Percentiles rank a stretch among this genome's conserved stretches.
These are phyloP conservation scores for Lithohypha guttulata DNA, from an alignment of 2,329 filamentous ascomycete species.

Conservation along the genomic window DNA sequence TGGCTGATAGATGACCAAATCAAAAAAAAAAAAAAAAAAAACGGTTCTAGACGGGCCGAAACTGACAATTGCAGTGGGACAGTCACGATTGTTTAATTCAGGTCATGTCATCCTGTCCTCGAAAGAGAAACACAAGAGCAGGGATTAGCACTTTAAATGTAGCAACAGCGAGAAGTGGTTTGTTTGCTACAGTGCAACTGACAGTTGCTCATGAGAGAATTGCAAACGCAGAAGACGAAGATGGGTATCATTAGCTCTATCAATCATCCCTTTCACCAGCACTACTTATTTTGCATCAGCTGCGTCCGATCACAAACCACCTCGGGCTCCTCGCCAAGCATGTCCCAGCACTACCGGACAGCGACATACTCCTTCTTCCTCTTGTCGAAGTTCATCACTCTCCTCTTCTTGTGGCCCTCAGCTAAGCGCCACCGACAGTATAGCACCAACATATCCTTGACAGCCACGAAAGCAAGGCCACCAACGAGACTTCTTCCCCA, in stretches of 20 bases:
- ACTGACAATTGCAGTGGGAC: no score
- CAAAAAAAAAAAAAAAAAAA: no score
- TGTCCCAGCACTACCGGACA: not conserved
- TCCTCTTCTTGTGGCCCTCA: conserved; percentile 36
- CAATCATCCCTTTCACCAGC: not conserved
- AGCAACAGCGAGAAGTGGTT: no score
- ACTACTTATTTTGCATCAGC: not conserved
- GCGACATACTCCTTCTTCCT: conserved; percentile 27
- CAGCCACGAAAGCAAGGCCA: conserved; percentile 74
- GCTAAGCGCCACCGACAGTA: conserved; percentile 45
- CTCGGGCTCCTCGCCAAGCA: not conserved
- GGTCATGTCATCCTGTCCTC: no score
- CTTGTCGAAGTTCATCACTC: conserved; percentile 38
- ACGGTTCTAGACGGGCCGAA: no score
- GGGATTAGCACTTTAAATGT: no score
- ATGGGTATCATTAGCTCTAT: conserved; percentile 3
- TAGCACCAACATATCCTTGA: conserved; percentile 58
- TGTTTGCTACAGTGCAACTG: no score
- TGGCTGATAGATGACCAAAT: no score
- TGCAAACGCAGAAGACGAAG: not conserved
- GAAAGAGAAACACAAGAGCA: no score
- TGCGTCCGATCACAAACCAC: not conserved
- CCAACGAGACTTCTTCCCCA: conserved; percentile 87
- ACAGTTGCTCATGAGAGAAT: no score
- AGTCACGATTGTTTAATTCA: no score